Evolutionary conservation across 805 yeast genomes (phyloP).

Genomic region (Candida ficus): DNA sequence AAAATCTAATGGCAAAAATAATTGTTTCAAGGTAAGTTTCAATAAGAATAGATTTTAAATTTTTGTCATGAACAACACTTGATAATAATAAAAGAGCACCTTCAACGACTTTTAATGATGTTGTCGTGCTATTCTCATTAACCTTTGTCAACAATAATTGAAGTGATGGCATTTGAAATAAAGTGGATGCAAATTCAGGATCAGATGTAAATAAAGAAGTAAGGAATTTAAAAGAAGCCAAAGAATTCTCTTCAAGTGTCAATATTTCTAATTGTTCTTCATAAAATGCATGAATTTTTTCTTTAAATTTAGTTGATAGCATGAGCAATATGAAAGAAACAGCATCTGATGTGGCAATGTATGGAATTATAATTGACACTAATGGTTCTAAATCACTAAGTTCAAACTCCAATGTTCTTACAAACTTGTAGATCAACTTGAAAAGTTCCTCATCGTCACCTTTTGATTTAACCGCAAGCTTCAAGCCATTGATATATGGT

Average conservation of each 20-base stretch:
- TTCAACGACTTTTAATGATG: constrained; percentile 14
- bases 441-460: background rate
- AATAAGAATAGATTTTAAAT: constrained; percentile 42
- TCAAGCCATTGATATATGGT: constrained; percentile 8
- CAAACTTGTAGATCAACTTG: constrained; percentile 21
- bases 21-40: constrained; percentile 39
- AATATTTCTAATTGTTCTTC: constrained; percentile 17
- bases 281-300: constrained; percentile 8
- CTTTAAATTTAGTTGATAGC: constrained; percentile 9
- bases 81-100: constrained; percentile 34
- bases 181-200: constrained; percentile 1
- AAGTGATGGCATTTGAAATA: constrained; percentile 26
- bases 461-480: constrained; percentile 3
- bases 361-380: constrained; percentile 11
- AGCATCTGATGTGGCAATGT: constrained; percentile 7
- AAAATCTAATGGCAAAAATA: constrained; percentile 29
- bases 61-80: constrained; percentile 46
- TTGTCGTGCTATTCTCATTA: constrained; percentile 1
- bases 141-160: constrained; percentile 22
- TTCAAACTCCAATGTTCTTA: constrained; percentile 23
- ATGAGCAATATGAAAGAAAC: constrained; percentile 14
- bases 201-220: constrained; percentile 15
- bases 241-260: constrained; percentile 20
- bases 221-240: constrained; percentile 21
- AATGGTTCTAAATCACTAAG: constrained; percentile 11